Base-by-base conservation (phyloP, 495 filamentous ascomycete species). In the Cudoniella acicularis region DNA sequence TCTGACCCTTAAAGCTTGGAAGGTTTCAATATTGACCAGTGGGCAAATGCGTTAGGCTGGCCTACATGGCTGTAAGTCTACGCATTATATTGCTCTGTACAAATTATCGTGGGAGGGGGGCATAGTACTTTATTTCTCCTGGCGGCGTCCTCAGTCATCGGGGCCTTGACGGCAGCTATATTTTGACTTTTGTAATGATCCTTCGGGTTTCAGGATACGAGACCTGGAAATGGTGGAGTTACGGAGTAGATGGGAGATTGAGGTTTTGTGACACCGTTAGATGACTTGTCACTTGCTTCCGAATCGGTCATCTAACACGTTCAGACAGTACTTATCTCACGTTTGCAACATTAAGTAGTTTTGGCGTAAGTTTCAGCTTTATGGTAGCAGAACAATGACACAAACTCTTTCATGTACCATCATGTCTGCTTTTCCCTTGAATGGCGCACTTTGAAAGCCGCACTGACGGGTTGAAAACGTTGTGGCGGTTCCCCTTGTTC, bases 1-100 rank as follows among this genome's bases (percentile, higher is more conserved):
- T 98, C 94, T 98, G 94, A 98, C 60, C 73, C 70, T 67, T 56
- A 63, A 73, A 73, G 40, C 71, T 75, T 80, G 77, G 82, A 82
- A 79, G 79, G 57, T 52, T 43, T 58, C 25, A 40, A 36, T 45
- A 26, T 23, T 41, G 18, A 13, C 6, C n/a, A 52, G 17, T 22
- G 49, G 46, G 20, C n/a, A 30, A 27, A 22, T 48, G 26, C 11
- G 1, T 6, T 47, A 25, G 41, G 60, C 42, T 30, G 49, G 49
- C 51, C 54, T 52, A 20, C 2, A 6, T 21, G 49, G 3, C 2
- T 54, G 3, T 54, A n/a, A 3, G 1, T 10, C 24, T 41, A 10
- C 6, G 30, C 30, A 36, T 36, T 4, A 4, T 36, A 6, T 4
- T 4, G 30, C 30, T 36, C 13, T 36, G 30, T 36, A 36, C 30